These are phyloP conservation scores for Sporopachydermia lactativora DNA, from an alignment of 805 yeast species.

Conservation along the genomic window DNA sequence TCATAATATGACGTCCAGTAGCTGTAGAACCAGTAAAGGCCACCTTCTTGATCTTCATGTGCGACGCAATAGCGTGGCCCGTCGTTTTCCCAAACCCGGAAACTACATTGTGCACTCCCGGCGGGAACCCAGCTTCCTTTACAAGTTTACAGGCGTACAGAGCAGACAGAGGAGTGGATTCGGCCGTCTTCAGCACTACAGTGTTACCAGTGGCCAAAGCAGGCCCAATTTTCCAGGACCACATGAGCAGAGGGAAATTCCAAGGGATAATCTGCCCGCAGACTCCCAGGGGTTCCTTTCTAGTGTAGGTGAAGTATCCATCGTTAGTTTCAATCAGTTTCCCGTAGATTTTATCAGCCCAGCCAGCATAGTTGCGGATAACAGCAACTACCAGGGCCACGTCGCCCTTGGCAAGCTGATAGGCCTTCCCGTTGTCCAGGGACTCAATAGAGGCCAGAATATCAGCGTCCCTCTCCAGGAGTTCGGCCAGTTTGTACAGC, in stretches of 20 bases:
- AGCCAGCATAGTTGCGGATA: constrained; percentile 79
- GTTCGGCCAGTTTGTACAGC: constrained; percentile 60
- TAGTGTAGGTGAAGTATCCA: constrained; percentile 62
- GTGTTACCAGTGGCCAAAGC: constrained; percentile 87
- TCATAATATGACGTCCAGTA: constrained; percentile 74
- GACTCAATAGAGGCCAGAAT: constrained; percentile 71
- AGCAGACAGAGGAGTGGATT: constrained; percentile 83
- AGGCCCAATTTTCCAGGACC: constrained; percentile 91
- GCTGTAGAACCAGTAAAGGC: constrained; percentile 95
- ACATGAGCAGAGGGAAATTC: constrained; percentile 93
- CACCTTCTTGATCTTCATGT: constrained; percentile 72
- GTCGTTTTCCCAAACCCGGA: constrained; percentile 80
- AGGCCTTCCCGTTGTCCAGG: constrained; percentile 80
- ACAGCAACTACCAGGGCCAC: constrained; percentile 54
- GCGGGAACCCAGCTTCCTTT: constrained; percentile 78
- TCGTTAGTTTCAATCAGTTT: constrained; percentile 60
- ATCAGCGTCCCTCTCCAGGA: constrained; percentile 59
- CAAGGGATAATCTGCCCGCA: constrained; percentile 95
- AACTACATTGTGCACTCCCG: constrained; percentile 79
- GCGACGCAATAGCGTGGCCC: constrained; percentile 68
- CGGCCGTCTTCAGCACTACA: constrained; percentile 80
- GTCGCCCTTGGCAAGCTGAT: constrained; percentile 47
- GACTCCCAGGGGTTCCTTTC: constrained; percentile 87
- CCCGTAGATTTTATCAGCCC: constrained; percentile 80
- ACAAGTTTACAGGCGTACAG: constrained; percentile 55